Conservation (phyloP, 1,139 yeast species). For the Kodamaea suecica region DNA sequence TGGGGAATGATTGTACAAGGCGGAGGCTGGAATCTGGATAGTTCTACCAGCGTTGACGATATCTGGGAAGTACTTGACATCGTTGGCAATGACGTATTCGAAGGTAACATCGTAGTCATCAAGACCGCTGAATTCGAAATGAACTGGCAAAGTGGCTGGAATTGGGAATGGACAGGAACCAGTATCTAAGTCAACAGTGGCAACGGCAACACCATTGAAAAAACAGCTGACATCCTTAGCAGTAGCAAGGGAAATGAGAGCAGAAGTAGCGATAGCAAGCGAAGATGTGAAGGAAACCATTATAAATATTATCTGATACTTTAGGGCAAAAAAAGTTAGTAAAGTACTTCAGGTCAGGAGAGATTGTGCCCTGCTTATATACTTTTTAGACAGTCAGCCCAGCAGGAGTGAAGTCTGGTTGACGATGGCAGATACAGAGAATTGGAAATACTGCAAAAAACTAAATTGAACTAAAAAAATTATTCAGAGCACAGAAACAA, state of each 20-base stretch:
- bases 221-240: slow-evolving; percentile 39
- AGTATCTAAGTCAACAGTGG: slow-evolving; percentile 40
- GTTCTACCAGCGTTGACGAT: slow-evolving; percentile 35
- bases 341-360: not conserved
- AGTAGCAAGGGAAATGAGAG: slow-evolving; percentile 19
- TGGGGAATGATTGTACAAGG: slow-evolving; percentile 23
- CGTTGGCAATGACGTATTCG: slow-evolving; percentile 32
- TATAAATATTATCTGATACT: slow-evolving; percentile 1
- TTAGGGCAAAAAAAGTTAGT: not conserved
- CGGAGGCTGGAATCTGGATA: slow-evolving; percentile 33
- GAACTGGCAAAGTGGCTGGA: slow-evolving; percentile 27
- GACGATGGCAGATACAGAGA: not conserved
- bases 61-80: slow-evolving; percentile 31
- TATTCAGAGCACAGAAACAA: too few relatives aligned
- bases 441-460: not conserved
- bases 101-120: slow-evolving; percentile 37
- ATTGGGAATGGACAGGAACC: slow-evolving; percentile 41
- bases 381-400: too few relatives aligned
- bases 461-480: not conserved
- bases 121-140: slow-evolving; percentile 25
- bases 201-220: slow-evolving; percentile 31
- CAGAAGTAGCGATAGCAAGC: slow-evolving; percentile 15
- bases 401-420: too few relatives aligned
- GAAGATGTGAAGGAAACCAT: slow-evolving; percentile 17
- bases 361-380: not conserved